A percentile compares a stretch with the other conserved stretches of the same genome.
These are phyloP conservation scores for Populus alba DNA, from an alignment of 345 rosid genomes.

Conservation along the genomic window DNA sequence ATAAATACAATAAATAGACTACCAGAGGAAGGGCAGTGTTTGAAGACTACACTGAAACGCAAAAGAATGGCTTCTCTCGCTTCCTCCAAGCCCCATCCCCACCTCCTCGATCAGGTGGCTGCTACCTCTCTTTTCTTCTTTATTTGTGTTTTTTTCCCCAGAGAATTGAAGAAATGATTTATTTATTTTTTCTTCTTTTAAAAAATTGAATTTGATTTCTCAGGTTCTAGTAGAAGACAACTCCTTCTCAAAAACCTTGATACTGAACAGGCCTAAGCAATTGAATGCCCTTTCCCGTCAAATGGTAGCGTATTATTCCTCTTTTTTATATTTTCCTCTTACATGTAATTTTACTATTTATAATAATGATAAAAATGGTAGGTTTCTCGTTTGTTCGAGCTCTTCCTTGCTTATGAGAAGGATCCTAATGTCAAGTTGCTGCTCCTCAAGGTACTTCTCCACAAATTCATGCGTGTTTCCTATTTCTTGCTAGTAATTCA, in stretches of 20 bases:
- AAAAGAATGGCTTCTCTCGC: not conserved
- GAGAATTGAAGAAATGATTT: not conserved
- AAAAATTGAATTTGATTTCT: not conserved
- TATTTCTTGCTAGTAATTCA: not conserved
- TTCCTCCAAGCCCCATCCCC: not conserved
- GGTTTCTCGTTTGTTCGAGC: slow-evolving; percentile 54
- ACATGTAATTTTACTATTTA: not conserved
- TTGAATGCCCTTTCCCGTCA: slow-evolving; percentile 59
- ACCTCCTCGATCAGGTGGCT: not conserved
- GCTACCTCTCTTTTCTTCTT: not conserved
- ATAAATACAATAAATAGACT: too few species aligned
- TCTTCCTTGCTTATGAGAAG: slow-evolving; percentile 55
- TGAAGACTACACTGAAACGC: too few species aligned
- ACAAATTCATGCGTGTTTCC: not conserved
- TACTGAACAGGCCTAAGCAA: slow-evolving; percentile 64
- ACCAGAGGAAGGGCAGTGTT: too few species aligned
- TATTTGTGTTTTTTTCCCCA: not conserved
- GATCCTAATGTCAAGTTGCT: slow-evolving; percentile 60
- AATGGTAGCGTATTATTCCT: slow-evolving; percentile 47
- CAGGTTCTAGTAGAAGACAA: slow-evolving; percentile 68
- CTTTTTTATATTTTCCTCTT: not conserved
- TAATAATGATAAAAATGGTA: slow-evolving; percentile 11
- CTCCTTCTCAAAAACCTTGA: slow-evolving; percentile 46
- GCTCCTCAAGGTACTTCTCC: slow-evolving; percentile 57
- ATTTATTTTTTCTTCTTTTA: not conserved